Conservation (phyloP, 2,329 filamentous ascomycete genomes). For the Colletotrichum spinosum region DNA sequence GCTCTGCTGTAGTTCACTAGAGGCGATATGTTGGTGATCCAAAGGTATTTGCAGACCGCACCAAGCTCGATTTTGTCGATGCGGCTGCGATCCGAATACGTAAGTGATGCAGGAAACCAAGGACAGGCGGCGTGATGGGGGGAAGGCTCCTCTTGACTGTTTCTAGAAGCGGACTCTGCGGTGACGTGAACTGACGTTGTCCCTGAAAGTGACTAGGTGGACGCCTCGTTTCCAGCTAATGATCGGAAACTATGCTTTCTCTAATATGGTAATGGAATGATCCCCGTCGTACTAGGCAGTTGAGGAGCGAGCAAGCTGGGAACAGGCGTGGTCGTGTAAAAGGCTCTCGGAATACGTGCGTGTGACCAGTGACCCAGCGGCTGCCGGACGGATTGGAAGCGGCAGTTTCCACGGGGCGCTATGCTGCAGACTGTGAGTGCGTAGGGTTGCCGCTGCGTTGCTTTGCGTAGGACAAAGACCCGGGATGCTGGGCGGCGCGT, state of each 20-base stretch:
- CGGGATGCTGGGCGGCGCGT: slow-evolving; percentile 35
- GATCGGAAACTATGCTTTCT: slow-evolving; percentile 27
- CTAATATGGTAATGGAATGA: slow-evolving; percentile 21
- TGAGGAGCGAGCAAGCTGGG: slow-evolving; percentile 8
- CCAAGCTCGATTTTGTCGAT: slow-evolving; percentile 22
- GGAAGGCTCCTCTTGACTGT: slow-evolving; percentile 31
- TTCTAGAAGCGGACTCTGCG: slow-evolving; percentile 23
- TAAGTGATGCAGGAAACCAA: not conserved
- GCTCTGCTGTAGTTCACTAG: slow-evolving; percentile 14
- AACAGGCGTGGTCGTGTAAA: slow-evolving; percentile 16
- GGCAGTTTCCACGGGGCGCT: slow-evolving; percentile 10
- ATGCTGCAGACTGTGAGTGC: slow-evolving; percentile 14
- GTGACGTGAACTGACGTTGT: slow-evolving; percentile 33
- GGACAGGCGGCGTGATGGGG: not conserved
- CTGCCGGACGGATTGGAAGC: slow-evolving; percentile 3
- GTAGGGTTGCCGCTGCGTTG: too few species aligned
- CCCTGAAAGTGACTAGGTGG: slow-evolving; percentile 15
- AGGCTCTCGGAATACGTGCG: slow-evolving; percentile 3
- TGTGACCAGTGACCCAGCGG: slow-evolving; percentile 25
- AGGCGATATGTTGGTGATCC: slow-evolving; percentile 16
- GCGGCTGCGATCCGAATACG: slow-evolving; percentile 14
- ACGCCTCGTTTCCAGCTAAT: slow-evolving; percentile 32
- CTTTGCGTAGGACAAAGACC: slow-evolving; percentile 26
- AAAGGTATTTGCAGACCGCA: slow-evolving; percentile 28
- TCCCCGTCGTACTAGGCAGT: slow-evolving; percentile 2